Conservation (phyloP, 2,329 filamentous ascomycete genomes). For the Nemania sp. region DNA sequence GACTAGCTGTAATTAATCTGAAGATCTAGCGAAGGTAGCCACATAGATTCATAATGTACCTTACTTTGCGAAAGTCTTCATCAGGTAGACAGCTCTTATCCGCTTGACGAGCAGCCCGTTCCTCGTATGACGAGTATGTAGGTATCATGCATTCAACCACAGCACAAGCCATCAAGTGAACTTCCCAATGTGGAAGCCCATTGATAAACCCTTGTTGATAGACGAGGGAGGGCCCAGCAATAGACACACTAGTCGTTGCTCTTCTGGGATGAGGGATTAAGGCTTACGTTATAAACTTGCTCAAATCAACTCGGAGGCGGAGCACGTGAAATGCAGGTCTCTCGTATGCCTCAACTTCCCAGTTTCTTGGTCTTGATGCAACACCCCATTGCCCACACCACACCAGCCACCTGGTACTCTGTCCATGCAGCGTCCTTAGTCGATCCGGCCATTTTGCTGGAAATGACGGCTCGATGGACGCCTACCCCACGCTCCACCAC, state of each 20-base stretch:
- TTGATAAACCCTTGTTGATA: constrained; percentile 2
- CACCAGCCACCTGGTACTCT: background rate
- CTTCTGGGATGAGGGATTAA: background rate
- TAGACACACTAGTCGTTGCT: background rate
- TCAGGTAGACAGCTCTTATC: too few relatives aligned
- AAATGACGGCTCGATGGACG: background rate
- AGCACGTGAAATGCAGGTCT: background rate
- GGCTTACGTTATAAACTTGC: constrained; percentile 16
- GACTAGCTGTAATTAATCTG: too few relatives aligned
- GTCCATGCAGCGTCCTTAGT: background rate
- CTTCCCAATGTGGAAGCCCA: background rate
- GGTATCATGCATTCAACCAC: background rate
- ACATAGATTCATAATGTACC: too few relatives aligned
- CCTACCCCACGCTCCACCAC: background rate
- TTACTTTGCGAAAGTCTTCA: too few relatives aligned
- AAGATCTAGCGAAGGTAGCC: too few relatives aligned
- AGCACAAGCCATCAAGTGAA: background rate
- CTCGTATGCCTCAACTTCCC: background rate
- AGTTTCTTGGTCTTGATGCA: background rate
- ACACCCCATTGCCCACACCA: background rate
- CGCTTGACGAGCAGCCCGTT: background rate
- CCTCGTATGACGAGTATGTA: background rate
- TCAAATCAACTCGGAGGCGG: constrained; percentile 10
- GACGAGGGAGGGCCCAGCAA: background rate
- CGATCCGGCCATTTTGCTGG: background rate